These are phyloP conservation scores for Suillus ampliporus DNA, from an alignment of 768 basidiomycete genomes.

Conservation along the genomic window DNA sequence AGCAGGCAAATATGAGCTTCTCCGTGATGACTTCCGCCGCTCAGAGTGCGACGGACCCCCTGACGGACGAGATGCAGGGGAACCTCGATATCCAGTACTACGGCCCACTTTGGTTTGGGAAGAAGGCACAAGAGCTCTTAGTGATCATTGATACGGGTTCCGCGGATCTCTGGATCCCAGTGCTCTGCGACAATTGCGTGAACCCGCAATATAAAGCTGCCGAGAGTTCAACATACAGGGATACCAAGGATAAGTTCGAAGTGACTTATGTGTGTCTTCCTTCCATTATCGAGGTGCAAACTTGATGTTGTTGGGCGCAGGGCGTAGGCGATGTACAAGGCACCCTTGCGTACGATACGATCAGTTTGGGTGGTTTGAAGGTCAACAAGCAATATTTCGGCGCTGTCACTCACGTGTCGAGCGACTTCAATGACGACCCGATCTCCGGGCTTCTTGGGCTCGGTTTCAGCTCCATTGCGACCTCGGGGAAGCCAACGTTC, in stretches of 20 bases:
- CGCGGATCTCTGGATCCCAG: constrained; percentile 65
- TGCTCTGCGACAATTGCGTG: constrained; percentile 45
- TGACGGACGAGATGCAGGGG: constrained; percentile 47
- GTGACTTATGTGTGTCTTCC: constrained; percentile 50
- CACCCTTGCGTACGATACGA: constrained; percentile 53
- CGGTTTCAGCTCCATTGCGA: constrained; percentile 63
- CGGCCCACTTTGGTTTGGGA: constrained; percentile 53
- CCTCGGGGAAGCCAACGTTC: constrained; percentile 53
- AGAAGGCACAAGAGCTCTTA: constrained; percentile 54
- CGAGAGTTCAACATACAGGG: constrained; percentile 48
- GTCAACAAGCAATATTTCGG: constrained; percentile 62
- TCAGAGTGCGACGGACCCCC: constrained; percentile 18
- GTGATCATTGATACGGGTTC: constrained; percentile 75
- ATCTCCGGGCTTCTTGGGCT: constrained; percentile 66
- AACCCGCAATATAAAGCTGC: constrained; percentile 43
- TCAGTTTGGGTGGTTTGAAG: constrained; percentile 51
- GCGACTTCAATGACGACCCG: constrained; percentile 55
- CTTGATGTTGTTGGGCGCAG: constrained; percentile 28
- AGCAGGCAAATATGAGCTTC: not conserved
- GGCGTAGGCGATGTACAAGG: constrained; percentile 61
- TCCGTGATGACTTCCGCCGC: not conserved
- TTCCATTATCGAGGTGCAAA: not conserved
- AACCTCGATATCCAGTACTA: constrained; percentile 54
- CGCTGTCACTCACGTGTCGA: constrained; percentile 50
- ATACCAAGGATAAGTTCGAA: constrained; percentile 38